phyloP scores from a whole-genome alignment of 2,329 filamentous ascomycete species.

The Cordyceps cicadae region DNA sequence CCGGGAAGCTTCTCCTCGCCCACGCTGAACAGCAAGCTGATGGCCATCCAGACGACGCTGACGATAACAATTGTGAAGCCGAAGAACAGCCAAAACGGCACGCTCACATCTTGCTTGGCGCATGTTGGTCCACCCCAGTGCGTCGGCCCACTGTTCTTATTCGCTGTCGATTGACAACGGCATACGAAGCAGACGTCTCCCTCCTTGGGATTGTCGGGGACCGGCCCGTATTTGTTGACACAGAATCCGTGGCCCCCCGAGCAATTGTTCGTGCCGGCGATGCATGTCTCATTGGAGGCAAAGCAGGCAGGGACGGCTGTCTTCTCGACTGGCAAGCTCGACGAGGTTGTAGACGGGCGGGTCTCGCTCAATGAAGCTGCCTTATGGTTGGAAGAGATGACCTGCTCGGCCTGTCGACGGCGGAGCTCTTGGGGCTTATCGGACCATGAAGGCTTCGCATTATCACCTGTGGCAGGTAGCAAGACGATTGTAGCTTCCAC shows the following conservation, averaged over 20 bases:
- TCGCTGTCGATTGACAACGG: conserved; percentile 56
- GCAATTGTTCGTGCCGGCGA: conserved; percentile 65
- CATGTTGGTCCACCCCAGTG: conserved; percentile 82
- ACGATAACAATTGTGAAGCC: conserved; percentile 65
- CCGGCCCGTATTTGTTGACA: conserved; percentile 49
- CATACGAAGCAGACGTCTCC: conserved; percentile 64
- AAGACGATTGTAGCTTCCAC: conserved; percentile 51
- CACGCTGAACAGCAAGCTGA: conserved; percentile 73
- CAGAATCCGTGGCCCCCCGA: conserved; percentile 74
- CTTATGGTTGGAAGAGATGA: conserved; percentile 32
- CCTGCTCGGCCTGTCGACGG: conserved; percentile 40
- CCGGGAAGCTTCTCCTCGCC: conserved; percentile 83
- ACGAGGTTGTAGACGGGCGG: conserved; percentile 18
- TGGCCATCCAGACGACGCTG: conserved; percentile 57
- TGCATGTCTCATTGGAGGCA: conserved; percentile 58
- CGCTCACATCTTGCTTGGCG: conserved; percentile 84
- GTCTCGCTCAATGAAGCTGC: conserved; percentile 17
- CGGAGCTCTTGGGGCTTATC: conserved; percentile 35
- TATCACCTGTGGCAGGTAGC: conserved; percentile 38
- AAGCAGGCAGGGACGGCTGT: conserved; percentile 65
- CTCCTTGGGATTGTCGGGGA: conserved; percentile 18
- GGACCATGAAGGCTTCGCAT: conserved; percentile 32
- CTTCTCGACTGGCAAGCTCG: conserved; percentile 28
- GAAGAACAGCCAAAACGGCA: conserved; percentile 79
- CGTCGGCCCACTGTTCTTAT: conserved; percentile 50